These are phyloP conservation scores for Suillus plorans DNA, from an alignment of 768 basidiomycete genomes.

Conservation along the genomic window DNA sequence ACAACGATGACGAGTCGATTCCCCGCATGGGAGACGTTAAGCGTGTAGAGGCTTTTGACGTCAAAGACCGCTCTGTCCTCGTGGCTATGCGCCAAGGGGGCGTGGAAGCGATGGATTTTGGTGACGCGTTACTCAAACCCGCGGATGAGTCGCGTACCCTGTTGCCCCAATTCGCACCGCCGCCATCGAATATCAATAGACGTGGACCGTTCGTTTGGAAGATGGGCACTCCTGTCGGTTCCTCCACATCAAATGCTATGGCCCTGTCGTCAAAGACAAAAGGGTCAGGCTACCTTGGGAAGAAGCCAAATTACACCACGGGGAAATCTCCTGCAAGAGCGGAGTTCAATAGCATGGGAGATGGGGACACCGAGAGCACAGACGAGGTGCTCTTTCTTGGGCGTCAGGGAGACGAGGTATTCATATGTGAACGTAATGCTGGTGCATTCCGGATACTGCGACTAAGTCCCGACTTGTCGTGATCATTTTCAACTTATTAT, in stretches of 20 bases:
- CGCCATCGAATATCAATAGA: slow-evolving; percentile 60
- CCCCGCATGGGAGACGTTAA: slow-evolving; percentile 77
- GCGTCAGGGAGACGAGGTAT: slow-evolving; percentile 72
- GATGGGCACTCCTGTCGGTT: slow-evolving; percentile 68
- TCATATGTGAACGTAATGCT: slow-evolving; percentile 76
- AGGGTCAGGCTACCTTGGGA: slow-evolving; percentile 39
- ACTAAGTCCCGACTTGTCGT: slow-evolving; percentile 46
- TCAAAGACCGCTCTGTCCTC: slow-evolving; percentile 70
- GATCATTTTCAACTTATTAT: slow-evolving; percentile 8
- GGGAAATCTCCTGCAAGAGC: slow-evolving; percentile 49
- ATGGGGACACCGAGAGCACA: slow-evolving; percentile 50
- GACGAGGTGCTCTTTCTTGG: slow-evolving; percentile 84
- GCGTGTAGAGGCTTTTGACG: slow-evolving; percentile 80
- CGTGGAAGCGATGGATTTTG: slow-evolving; percentile 75
- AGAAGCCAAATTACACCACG: slow-evolving; percentile 48
- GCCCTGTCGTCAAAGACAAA: slow-evolving; percentile 42
- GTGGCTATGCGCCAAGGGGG: slow-evolving; percentile 88
- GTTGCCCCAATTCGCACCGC: slow-evolving; percentile 70
- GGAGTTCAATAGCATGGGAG: slow-evolving; percentile 49
- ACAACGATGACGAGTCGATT: slow-evolving; percentile 46
- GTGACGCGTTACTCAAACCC: slow-evolving; percentile 76
- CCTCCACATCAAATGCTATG: slow-evolving; percentile 38
- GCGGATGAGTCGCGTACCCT: slow-evolving; percentile 75
- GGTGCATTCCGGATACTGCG: slow-evolving; percentile 75
- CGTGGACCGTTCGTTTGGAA: slow-evolving; percentile 80